Base-by-base conservation (phyloP, 495 filamentous ascomycete species). In the Xylaria longipes region DNA sequence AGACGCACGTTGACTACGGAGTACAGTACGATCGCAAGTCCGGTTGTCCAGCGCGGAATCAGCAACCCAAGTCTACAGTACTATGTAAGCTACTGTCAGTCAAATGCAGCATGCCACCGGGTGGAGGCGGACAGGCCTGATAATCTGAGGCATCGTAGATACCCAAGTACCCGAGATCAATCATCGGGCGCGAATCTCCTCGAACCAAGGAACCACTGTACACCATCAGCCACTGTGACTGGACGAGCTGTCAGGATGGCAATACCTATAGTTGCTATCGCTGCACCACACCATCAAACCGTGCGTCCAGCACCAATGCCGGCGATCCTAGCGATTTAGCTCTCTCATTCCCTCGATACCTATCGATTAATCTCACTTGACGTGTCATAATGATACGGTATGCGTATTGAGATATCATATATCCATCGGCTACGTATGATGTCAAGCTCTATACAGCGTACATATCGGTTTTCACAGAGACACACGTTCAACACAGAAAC, bases 1-100 rank as follows among this genome's bases (percentile, higher is more conserved):
- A 79, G 67, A 74, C 75, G 69, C 48, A 17, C 50, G 12, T 46
- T 57, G 3, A 58, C 67, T 69, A 35, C n/a, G n/a, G n/a, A n/a
- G n/a, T n/a, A n/a, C n/a, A n/a, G n/a, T n/a, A n/a, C 45, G 37
- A 56, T 45, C 65, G 12, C 56, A 31, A 22, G 25, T 33, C 29
- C 54, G 14, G 20, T 29, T 20, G 31, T 52, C 31, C 31, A 17
- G 27, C 65, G 37, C 46, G 57, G 41, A 62, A 62, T 12, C 41
- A 27, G 57, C 7, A 43, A 17, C 2, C 29, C 48, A 61, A 20
- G 58, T 41, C 58, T 17, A 58, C 7, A 3, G 25, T 25, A 8
- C 7, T 8, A 11, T 22, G n/a, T 48, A n/a, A 39, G 20, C 20
- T 62, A 27, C 12, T 3, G 17, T 37, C 57, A 60, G 17, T 37